Percentiles rank a stretch among this genome's conserved stretches.
These are phyloP conservation scores for Carpinus viminea DNA, from an alignment of 306 rosid species.

Conservation along the genomic window DNA sequence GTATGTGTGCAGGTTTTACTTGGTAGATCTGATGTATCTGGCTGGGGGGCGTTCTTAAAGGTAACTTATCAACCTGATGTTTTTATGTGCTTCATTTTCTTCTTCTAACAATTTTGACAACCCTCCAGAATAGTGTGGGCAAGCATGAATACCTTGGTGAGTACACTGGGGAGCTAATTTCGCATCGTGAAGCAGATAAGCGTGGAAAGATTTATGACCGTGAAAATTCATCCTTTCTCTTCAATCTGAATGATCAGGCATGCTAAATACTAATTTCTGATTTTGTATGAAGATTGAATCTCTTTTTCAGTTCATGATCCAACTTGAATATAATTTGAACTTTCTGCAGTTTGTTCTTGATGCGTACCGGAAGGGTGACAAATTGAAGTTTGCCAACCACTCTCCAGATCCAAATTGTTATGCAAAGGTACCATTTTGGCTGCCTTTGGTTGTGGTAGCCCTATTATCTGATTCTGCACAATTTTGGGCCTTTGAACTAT, in stretches of 20 bases:
- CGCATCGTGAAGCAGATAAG: constrained; percentile 96
- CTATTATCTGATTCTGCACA: constrained; percentile 1
- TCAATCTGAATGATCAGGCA: constrained; percentile 98
- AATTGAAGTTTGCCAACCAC: constrained; percentile 96
- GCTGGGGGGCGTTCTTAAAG: constrained; percentile 99
- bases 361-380: constrained; percentile 96
- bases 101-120: constrained; percentile 35
- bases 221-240: constrained; percentile 96
- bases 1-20: constrained; percentile 72
- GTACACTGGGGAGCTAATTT: constrained; percentile 96
- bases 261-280: constrained; percentile 20
- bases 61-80: constrained; percentile 38
- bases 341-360: constrained; percentile 91
- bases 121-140: constrained; percentile 84
- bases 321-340: constrained; percentile 5
- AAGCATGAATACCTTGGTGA: constrained; percentile 99
- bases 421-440: constrained; percentile 65
- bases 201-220: constrained; percentile 99
- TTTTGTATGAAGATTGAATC: not conserved
- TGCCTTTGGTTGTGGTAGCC: not conserved
- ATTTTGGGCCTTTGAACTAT: not conserved
- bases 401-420: constrained; percentile 98
- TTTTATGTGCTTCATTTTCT: constrained; percentile 11
- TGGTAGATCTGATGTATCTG: constrained; percentile 96
- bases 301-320: not conserved